Evolutionary conservation across 1,284 basidiomycete genomes (phyloP).

Genomic region (Ustilago tritici): DNA sequence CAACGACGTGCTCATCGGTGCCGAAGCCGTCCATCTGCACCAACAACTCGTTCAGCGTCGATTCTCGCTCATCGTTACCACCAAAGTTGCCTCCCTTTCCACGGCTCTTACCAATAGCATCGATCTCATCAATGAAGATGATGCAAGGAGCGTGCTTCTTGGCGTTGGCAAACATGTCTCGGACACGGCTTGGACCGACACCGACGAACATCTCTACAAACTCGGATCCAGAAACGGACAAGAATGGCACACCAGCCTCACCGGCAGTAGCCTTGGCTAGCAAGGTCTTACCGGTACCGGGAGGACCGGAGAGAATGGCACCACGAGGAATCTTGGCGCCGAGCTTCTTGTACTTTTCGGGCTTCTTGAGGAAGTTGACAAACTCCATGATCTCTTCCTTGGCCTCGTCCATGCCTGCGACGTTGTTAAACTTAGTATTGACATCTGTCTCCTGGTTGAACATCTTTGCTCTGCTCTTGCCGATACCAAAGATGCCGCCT

Average conservation of each 20-base stretch:
- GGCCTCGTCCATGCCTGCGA: conserved; percentile 99
- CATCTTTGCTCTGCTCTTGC: conserved; percentile 92
- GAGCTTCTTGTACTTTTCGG: conserved; percentile 90
- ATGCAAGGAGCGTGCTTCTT: conserved; percentile 98
- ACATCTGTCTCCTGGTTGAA: conserved; percentile 98
- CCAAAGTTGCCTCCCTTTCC: conserved; percentile 89
- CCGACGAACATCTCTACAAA: conserved; percentile 99
- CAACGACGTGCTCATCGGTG: conserved; percentile 93
- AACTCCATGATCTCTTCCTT: conserved; percentile 99
- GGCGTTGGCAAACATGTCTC: conserved; percentile 95
- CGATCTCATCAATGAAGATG: conserved; percentile 75
- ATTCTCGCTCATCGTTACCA: conserved; percentile 97
- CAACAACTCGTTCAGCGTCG: conserved; percentile 95
- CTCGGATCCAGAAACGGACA: conserved; percentile 97
- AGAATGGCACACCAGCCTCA: conserved; percentile 95
- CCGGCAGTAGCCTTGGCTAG: conserved; percentile 98
- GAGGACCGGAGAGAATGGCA: conserved; percentile 96
- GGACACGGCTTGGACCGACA: conserved; percentile 95
- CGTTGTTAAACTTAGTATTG: conserved; percentile 91
- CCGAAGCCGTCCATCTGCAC: conserved; percentile 99
- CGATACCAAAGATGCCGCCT: conserved; percentile 96
- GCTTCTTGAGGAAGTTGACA: conserved; percentile 98
- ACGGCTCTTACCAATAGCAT: conserved; percentile 96
- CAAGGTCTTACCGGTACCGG: conserved; percentile 97
- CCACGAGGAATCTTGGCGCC: conserved; percentile 99